A percentile compares a stretch with the other conserved stretches of the same genome.
Conservation (phyloP, 2,329 filamentous ascomycete species). For the Fusarium sp. region DNA sequence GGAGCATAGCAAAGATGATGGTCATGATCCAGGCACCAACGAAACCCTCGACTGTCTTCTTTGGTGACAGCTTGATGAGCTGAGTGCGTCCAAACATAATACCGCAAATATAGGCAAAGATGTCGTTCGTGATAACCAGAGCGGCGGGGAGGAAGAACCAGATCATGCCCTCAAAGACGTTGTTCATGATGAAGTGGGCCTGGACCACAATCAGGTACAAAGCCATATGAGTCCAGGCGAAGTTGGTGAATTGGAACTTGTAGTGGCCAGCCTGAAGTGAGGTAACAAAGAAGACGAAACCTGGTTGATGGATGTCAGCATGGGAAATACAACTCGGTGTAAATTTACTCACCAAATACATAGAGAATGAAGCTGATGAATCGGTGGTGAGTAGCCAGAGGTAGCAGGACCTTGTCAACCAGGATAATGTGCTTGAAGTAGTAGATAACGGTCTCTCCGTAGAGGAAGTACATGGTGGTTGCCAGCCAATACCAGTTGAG, state of each 20-base stretch:
- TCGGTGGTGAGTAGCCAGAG: conserved; percentile 94
- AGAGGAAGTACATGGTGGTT: conserved; percentile 99
- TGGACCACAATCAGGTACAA: conserved; percentile 97
- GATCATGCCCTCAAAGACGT: conserved; percentile 99
- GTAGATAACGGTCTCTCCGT: conserved; percentile 98
- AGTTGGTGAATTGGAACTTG: conserved; percentile 98
- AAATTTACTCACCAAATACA: conserved; percentile 78
- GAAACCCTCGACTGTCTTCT: conserved; percentile 99
- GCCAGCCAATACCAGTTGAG: conserved; percentile 99
- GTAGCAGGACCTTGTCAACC: conserved; percentile 91
- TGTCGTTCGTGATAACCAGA: conserved; percentile 98
- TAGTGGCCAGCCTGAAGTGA: conserved; percentile 96
- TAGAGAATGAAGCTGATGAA: conserved; percentile 99
- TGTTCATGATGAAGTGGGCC: conserved; percentile 99
- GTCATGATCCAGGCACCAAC: conserved; percentile 97
- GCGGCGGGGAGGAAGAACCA: conserved; percentile 98
- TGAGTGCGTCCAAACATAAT: conserved; percentile 97
- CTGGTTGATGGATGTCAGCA: conserved; percentile 57
- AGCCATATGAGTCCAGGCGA: conserved; percentile 99
- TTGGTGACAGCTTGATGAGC: conserved; percentile 96
- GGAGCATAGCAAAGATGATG: conserved; percentile 81
- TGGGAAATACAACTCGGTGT: neutral
- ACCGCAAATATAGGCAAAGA: conserved; percentile 96
- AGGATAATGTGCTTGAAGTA: conserved; percentile 99
- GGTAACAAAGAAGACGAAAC: conserved; percentile 97